Conservation (phyloP, 768 basidiomycete species). For the Dacryopinax primogenitus region DNA sequence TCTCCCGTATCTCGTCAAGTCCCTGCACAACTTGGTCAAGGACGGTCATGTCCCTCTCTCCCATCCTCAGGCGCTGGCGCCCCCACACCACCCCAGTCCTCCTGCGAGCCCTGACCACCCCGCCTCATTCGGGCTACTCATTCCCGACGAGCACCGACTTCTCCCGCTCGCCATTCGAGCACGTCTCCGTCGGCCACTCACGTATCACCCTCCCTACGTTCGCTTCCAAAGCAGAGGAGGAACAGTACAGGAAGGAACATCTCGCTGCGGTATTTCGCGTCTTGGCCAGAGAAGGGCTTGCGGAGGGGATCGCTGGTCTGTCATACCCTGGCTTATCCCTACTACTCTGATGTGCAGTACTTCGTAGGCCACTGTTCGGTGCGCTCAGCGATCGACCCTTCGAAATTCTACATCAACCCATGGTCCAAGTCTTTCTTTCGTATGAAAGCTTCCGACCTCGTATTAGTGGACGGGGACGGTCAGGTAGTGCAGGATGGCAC, state of each 20-base stretch:
- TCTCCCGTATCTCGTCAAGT: too few species aligned
- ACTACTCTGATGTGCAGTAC: background rate
- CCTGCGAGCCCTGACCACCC: background rate
- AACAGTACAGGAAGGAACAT: background rate
- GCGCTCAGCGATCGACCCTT: background rate
- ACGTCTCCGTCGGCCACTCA: background rate
- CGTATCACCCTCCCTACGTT: background rate
- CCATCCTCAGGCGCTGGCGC: too few species aligned
- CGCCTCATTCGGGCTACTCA: background rate
- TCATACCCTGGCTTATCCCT: background rate
- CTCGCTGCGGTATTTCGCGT: background rate
- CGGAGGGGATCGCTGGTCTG: background rate
- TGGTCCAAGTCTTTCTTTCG: background rate
- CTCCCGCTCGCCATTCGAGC: background rate
- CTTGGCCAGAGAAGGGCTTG: background rate
- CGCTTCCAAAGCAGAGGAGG: background rate
- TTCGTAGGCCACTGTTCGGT: background rate
- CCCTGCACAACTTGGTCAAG: too few species aligned
- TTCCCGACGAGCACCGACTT: background rate
- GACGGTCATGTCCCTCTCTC: too few species aligned
- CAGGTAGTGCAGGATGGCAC: background rate
- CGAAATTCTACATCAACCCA: constrained; percentile 1
- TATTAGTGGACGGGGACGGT: background rate
- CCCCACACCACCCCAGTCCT: background rate
- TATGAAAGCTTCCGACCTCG: background rate